These are phyloP conservation scores for Aspergillus luchuensis DNA, from an alignment of 2,329 filamentous ascomycete genomes.

Conservation along the genomic window DNA sequence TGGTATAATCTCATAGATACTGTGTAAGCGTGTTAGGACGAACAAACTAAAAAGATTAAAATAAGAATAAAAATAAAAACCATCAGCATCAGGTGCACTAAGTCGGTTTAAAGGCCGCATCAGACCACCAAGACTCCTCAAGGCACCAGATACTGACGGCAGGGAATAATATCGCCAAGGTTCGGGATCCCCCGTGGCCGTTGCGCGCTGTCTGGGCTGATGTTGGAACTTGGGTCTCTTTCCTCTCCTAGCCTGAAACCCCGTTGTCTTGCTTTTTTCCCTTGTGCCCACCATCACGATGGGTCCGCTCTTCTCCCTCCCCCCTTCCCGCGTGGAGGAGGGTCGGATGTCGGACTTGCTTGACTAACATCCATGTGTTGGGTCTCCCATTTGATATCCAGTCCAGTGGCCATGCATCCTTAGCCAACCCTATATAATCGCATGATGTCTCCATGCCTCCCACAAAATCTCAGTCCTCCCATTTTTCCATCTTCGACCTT, in stretches of 20 bases:
- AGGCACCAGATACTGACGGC: background rate
- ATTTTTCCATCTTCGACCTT: constrained; percentile 8
- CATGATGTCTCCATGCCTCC: constrained; percentile 18
- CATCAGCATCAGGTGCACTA: background rate
- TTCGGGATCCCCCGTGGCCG: constrained; percentile 8
- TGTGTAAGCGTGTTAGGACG: too few relatives aligned
- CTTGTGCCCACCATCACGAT: constrained; percentile 5
- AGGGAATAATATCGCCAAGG: constrained; percentile 3
- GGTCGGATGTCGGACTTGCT: constrained; percentile 2
- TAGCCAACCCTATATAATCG: constrained; percentile 21
- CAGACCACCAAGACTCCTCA: constrained; percentile 1
- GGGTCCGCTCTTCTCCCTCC: background rate
- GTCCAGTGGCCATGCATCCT: background rate
- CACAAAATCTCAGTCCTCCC: constrained; percentile 12
- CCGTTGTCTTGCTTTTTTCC: constrained; percentile 1
- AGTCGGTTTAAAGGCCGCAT: background rate
- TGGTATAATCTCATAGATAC: too few relatives aligned
- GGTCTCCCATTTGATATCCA: constrained; percentile 2
- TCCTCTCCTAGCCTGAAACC: constrained; percentile 8
- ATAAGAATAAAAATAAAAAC: too few relatives aligned
- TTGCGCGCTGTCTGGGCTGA: constrained; percentile 11
- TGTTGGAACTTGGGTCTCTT: background rate
- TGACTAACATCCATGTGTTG: constrained; percentile 1
- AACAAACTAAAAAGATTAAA: too few relatives aligned
- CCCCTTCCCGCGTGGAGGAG: constrained; percentile 10